Percentiles rank a stretch among this genome's conserved stretches.
These are phyloP conservation scores for Naganishia kalamii DNA, from an alignment of 768 basidiomycete genomes.

Conservation along the genomic window DNA sequence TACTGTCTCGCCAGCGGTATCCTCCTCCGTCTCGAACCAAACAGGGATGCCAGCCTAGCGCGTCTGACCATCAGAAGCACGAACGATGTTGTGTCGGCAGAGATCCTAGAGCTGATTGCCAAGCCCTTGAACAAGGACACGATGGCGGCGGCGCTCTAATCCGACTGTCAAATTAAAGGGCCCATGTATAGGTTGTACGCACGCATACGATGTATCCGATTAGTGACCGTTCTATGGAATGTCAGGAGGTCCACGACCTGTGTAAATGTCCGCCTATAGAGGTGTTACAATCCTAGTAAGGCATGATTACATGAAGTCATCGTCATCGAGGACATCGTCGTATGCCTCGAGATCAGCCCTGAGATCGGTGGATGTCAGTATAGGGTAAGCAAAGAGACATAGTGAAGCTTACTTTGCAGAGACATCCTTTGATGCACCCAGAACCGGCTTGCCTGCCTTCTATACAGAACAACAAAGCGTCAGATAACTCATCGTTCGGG, in stretches of 20 bases:
- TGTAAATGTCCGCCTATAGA: not conserved
- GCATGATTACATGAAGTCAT: conserved; percentile 77
- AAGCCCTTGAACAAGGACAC: conserved; percentile 43
- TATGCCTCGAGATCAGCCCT: conserved; percentile 75
- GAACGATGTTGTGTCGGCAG: conserved; percentile 68
- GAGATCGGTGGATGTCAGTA: conserved; percentile 3
- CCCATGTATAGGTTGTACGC: not conserved
- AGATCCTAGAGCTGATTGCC: conserved; percentile 43
- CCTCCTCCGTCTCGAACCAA: conserved; percentile 84
- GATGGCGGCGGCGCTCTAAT: conserved; percentile 12
- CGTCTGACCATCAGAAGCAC: conserved; percentile 90
- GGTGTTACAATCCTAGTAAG: not conserved
- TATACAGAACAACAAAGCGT: conserved; percentile 28
- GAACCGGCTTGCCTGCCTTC: conserved; percentile 62
- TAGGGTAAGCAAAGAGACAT: not conserved
- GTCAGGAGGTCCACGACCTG: not conserved
- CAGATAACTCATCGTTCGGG: not conserved
- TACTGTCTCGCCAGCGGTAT: conserved; percentile 55
- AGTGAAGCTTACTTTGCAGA: not conserved
- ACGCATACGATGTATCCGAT: not conserved
- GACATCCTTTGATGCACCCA: conserved; percentile 62
- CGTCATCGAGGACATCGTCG: conserved; percentile 85
- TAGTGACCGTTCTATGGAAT: not conserved
- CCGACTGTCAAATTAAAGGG: not conserved
- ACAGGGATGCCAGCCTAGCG: conserved; percentile 92